Evolutionary conservation across 139 green algal species (phyloP), one percentile per base, ranked within the genome.

Genomic region (Chlamydomonas incerta): DNA sequence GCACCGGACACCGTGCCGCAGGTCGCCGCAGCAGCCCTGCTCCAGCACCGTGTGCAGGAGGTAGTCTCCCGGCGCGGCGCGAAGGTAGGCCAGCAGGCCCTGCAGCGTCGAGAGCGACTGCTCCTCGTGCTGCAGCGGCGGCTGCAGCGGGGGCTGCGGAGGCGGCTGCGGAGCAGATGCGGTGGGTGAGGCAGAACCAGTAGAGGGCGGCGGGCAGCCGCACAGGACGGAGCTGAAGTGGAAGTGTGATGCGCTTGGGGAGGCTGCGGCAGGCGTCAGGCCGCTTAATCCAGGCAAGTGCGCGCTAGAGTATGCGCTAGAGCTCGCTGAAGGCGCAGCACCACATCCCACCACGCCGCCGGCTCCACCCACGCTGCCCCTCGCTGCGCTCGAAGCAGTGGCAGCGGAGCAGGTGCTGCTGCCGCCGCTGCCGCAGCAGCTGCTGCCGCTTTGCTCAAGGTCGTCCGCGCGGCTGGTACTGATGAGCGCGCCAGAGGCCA

Each of bases 1-100:
- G 63, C 63, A 33, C 5, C 63, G 29, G 18, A 83, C 74, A 18
- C 41, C 77, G 18, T 83, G 46, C 77, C 77, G 74, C 29, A 83
- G n/a, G 29, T 83, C 65, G 29, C 77, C 77, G 3, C n/a, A 65
- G 23, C 37, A 63, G 3, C 41, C 41, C 4, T 74, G 77, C 77
- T 83, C 63, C 46, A 34, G 46, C 21, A 83, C 77, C 5, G 29
- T 50, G 31, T 83, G 77, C 15, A 83, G 6, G 5, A 83, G 63
- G 41, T 55, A 60, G 67, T 83, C 77, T 0, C 77, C 77, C 1
- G 77, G 77, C n/a, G 4, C 41, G 13, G 63, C 77, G 21, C 77
- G 46, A 0, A 83, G 77, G 46, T 67, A 20, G 10, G 52, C 29
- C 0, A 83, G 63, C n/a, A 83, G 62, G 18, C 75, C 62, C 15